Percentiles rank a stretch among this genome's conserved stretches.
phyloP scores from a whole-genome alignment of 345 rosid genomes.

The Lenwebbia sp. region DNA sequence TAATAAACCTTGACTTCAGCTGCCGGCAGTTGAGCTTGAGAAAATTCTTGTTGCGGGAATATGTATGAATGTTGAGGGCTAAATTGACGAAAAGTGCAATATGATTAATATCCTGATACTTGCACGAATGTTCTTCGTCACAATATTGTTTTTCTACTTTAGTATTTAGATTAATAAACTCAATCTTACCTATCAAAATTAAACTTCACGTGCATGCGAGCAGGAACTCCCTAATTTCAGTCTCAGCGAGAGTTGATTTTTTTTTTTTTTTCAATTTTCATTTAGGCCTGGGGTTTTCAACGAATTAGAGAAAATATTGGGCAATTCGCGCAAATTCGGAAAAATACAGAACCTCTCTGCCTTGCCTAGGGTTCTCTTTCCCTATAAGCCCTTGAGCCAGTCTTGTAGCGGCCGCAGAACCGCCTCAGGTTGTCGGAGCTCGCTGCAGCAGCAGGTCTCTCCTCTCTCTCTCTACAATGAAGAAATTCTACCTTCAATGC shows the following conservation, averaged over 20 bases:
- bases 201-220: not conserved
- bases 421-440: not conserved
- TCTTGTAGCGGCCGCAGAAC: not conserved
- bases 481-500: not conserved
- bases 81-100: no score
- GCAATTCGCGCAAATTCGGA: not conserved
- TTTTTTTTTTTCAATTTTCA: not conserved
- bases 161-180: not conserved
- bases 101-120: no score
- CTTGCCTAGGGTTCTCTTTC: not conserved
- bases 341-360: not conserved
- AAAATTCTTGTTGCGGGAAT: no score
- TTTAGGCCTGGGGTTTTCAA: not conserved
- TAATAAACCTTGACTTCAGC: no score
- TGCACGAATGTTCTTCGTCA: no score
- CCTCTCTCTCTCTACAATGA: not conserved
- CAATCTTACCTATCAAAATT: not conserved
- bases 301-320: not conserved
- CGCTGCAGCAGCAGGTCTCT: not conserved
- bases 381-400: not conserved
- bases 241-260: not conserved
- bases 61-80: no score
- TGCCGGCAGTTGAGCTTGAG: no score
- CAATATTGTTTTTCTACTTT: no score
- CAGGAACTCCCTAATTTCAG: not conserved